A percentile compares a stretch with the other conserved stretches of the same genome.
phyloP scores from a whole-genome alignment of 2,329 filamentous ascomycete species.

The Decorospora gaudefroyi region DNA sequence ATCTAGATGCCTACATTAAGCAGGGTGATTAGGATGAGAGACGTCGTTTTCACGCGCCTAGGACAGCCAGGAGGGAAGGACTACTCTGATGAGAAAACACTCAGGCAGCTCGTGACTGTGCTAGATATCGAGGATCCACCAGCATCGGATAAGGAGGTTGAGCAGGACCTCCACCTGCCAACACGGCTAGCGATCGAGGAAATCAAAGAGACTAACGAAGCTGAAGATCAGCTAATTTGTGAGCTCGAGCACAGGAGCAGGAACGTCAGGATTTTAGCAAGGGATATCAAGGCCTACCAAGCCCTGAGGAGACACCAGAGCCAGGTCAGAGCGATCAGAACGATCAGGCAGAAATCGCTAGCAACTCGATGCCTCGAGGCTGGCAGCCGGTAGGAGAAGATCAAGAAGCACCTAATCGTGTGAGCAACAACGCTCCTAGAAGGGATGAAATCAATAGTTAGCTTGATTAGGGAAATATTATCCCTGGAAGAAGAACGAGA shows the following conservation, averaged over 20 bases:
- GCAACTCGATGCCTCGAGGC: conserved; percentile 1
- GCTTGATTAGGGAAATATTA: background rate
- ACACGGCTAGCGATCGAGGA: background rate
- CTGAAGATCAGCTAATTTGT: background rate
- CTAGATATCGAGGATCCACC: background rate
- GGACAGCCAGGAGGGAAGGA: no score
- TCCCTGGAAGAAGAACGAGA: background rate
- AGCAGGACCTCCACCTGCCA: background rate
- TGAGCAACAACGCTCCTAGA: conserved; percentile 3
- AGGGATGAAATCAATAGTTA: conserved; percentile 1
- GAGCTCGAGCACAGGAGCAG: background rate
- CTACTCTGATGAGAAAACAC: background rate
- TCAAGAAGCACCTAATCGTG: conserved; percentile 1
- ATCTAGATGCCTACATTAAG: conserved; percentile 9
- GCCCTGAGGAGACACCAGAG: conserved; percentile 2
- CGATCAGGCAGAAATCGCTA: background rate
- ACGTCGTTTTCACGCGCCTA: background rate
- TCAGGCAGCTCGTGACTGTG: background rate
- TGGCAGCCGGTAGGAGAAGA: background rate
- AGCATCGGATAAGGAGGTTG: background rate
- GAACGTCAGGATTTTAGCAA: background rate
- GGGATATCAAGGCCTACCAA: conserved; percentile 1
- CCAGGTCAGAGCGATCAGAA: background rate
- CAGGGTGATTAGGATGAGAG: background rate
- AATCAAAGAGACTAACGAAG: background rate